Evolutionary conservation across 208 protist species (phyloP).

Genomic region (Crithidia expoeki): DNA sequence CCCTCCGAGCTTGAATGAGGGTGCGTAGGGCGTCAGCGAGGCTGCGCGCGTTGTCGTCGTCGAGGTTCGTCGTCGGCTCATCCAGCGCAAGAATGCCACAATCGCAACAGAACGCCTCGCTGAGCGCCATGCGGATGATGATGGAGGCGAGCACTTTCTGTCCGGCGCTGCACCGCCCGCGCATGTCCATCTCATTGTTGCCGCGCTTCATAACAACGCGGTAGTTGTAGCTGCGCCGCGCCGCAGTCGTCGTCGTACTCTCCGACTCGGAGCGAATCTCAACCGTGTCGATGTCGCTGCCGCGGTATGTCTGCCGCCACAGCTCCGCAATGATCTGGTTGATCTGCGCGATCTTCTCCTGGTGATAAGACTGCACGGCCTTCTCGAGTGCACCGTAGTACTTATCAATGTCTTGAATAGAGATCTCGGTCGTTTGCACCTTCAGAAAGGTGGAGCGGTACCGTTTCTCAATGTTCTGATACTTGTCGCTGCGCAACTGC

Average conservation of each 20-base stretch:
- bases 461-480: conserved; percentile 84
- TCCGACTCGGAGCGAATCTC: conserved; percentile 96
- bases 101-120: conserved; percentile 98
- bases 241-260: conserved; percentile 57
- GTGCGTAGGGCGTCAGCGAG: conserved; percentile 78
- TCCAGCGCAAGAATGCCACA: conserved; percentile 99
- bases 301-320: conserved; percentile 98
- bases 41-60: conserved; percentile 93
- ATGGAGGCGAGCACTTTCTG: conserved; percentile 99
- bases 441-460: conserved; percentile 91
- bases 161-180: conserved; percentile 97
- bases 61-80: conserved; percentile 99
- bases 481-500: conserved; percentile 78
- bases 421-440: conserved; percentile 87
- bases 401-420: conserved; percentile 89
- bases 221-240: conserved; percentile 88
- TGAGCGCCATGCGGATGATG: conserved; percentile 99
- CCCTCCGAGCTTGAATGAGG: conserved; percentile 82
- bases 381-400: conserved; percentile 93
- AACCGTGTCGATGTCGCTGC: conserved; percentile 98
- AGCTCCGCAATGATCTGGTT: conserved; percentile 98
- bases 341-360: conserved; percentile 98
- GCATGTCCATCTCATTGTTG: conserved; percentile 97
- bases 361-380: conserved; percentile 97
- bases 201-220: conserved; percentile 97